A percentile compares a stretch with the other conserved stretches of the same genome.
phyloP scores from a whole-genome alignment of 306 rosid species.

The Gastrolobium villosum region DNA sequence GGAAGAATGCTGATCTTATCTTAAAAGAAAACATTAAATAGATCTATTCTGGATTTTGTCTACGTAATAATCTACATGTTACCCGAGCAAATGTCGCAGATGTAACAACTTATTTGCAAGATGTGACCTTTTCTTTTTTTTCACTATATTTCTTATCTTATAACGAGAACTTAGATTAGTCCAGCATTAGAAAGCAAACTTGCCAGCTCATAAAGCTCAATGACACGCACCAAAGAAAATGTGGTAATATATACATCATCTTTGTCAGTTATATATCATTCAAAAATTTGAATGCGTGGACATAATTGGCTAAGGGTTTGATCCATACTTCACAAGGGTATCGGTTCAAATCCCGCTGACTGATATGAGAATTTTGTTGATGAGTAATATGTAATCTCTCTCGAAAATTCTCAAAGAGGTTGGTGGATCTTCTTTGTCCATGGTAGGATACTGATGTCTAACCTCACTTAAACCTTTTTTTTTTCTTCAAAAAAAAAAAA shows the following conservation, averaged over 20 bases:
- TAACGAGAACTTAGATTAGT: neutral
- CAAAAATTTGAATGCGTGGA: too few species aligned
- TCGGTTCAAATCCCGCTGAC: too few species aligned
- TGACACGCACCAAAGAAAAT: neutral
- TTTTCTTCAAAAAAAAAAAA: too few species aligned
- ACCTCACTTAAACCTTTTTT: too few species aligned
- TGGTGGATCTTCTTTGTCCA: too few species aligned
- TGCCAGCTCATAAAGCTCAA: slow-evolving; percentile 30
- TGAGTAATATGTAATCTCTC: too few species aligned
- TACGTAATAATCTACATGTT: neutral
- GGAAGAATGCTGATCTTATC: neutral
- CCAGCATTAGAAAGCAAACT: slow-evolving; percentile 32
- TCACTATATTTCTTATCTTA: slow-evolving; percentile 6
- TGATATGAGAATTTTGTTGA: too few species aligned
- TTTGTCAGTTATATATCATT: neutral
- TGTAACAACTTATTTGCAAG: neutral
- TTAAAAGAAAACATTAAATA: neutral
- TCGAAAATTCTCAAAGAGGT: too few species aligned
- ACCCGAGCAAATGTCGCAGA: neutral
- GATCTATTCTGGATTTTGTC: neutral
- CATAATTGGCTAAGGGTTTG: too few species aligned
- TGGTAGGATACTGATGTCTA: too few species aligned
- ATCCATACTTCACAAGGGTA: too few species aligned
- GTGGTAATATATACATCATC: neutral
- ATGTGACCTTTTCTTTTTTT: neutral